Conservation (phyloP, 1,139 yeast genomes). For the Candida sp. region DNA sequence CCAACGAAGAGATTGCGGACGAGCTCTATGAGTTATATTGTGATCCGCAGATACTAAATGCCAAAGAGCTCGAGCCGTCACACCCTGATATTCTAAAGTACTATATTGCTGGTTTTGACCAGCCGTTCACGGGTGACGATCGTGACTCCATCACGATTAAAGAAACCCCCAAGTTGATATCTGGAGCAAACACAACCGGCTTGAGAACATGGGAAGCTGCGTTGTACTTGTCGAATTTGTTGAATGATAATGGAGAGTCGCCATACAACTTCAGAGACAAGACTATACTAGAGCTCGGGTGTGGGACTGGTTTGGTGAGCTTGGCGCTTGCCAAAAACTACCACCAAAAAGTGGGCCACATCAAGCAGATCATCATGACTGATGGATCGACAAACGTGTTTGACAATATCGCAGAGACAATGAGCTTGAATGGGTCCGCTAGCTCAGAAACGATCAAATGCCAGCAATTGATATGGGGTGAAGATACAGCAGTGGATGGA, state of each 20-base stretch:
- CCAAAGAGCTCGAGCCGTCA: slow-evolving; percentile 45
- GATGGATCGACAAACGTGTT: slow-evolving; percentile 80
- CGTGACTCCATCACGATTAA: slow-evolving; percentile 40
- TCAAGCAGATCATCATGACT: slow-evolving; percentile 54
- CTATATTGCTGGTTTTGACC: slow-evolving; percentile 30
- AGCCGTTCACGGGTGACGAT: slow-evolving; percentile 13
- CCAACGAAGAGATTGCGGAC: slow-evolving; percentile 30
- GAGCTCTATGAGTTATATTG: slow-evolving; percentile 60
- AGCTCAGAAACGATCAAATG: slow-evolving; percentile 16
- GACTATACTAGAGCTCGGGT: slow-evolving; percentile 72
- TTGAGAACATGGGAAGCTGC: slow-evolving; percentile 96
- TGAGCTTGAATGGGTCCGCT: slow-evolving; percentile 42
- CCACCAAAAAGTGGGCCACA: slow-evolving; percentile 14
- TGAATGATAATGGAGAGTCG: slow-evolving; percentile 22
- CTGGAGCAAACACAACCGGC: slow-evolving; percentile 86
- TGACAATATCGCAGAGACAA: slow-evolving; percentile 50
- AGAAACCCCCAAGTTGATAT: slow-evolving; percentile 68
- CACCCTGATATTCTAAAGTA: slow-evolving; percentile 54
- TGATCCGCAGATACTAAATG: slow-evolving; percentile 36
- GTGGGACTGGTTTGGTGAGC: slow-evolving; percentile 92
- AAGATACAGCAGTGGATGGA: slow-evolving; percentile 29
- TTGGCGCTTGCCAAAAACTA: slow-evolving; percentile 48
- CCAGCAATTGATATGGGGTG: slow-evolving; percentile 62
- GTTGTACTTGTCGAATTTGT: slow-evolving; percentile 58
- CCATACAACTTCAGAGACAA: slow-evolving; percentile 18